These are phyloP conservation scores for Chrysoporthe cubensis DNA, from an alignment of 2,329 filamentous ascomycete genomes.

Conservation along the genomic window DNA sequence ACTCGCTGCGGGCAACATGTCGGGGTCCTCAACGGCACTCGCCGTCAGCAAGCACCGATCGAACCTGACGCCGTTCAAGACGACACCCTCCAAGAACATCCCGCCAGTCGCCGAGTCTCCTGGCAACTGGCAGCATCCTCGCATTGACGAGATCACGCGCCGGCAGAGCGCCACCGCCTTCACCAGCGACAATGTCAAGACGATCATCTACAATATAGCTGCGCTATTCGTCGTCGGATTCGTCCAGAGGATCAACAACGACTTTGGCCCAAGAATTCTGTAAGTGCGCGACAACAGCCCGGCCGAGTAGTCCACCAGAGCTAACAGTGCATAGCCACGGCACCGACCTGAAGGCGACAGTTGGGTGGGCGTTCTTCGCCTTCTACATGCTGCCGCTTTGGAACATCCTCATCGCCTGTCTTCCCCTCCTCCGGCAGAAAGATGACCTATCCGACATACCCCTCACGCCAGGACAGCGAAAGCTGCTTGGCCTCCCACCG, in stretches of 20 bases:
- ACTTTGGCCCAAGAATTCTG: conserved; percentile 43
- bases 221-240: conserved; percentile 44
- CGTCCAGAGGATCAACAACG: conserved; percentile 42
- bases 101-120: conserved; percentile 55
- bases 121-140: conserved; percentile 90
- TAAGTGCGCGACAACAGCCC: conserved; percentile 36
- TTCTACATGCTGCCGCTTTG: conserved; percentile 63
- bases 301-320: conserved; percentile 21
- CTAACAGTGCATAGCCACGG: conserved; percentile 38
- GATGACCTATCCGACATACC: conserved; percentile 89
- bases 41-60: conserved; percentile 28
- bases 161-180: conserved; percentile 81
- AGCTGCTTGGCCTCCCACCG: conserved; percentile 79
- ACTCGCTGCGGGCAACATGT: conserved; percentile 35
- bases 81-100: conserved; percentile 34
- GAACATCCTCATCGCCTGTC: conserved; percentile 73
- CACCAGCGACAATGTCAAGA: conserved; percentile 73
- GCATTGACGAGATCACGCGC: conserved; percentile 81
- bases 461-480: conserved; percentile 85
- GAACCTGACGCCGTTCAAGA: conserved; percentile 34
- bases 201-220: conserved; percentile 68
- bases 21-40: conserved; percentile 33
- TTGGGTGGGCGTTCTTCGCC: conserved; percentile 49
- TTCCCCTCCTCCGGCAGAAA: conserved; percentile 71
- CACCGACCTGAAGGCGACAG: conserved; percentile 40